These are phyloP conservation scores for Vigna reflexopilosa DNA, from an alignment of 306 rosid species.

Conservation along the genomic window DNA sequence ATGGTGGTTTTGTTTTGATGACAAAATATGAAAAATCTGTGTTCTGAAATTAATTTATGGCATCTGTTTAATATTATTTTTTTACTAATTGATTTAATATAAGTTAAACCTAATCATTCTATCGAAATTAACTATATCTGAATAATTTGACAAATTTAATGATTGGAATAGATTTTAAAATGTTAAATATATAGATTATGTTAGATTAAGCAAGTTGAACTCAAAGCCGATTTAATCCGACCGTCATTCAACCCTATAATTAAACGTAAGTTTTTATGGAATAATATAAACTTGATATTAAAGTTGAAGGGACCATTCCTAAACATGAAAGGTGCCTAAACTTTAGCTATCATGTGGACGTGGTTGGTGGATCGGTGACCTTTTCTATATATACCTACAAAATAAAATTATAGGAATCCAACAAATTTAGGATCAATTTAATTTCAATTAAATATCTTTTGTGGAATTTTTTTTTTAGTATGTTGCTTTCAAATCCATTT, in stretches of 20 bases:
- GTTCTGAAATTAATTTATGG: not conserved
- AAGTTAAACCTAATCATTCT: too few relatives aligned
- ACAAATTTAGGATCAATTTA: not conserved
- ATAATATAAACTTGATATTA: not conserved
- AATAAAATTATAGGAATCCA: not conserved
- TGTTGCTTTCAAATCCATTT: not conserved
- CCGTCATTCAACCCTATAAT: too few relatives aligned
- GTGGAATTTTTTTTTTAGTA: not conserved
- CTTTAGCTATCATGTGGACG: constrained; percentile 6
- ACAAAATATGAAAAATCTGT: not conserved
- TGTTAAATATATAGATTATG: too few relatives aligned
- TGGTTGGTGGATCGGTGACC: not conserved
- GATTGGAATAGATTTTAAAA: too few relatives aligned
- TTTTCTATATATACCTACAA: not conserved
- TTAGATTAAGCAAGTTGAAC: too few relatives aligned
- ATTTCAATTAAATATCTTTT: not conserved
- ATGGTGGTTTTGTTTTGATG: not conserved
- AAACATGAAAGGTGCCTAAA: constrained; percentile 24
- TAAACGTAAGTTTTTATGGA: too few relatives aligned
- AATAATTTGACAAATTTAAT: too few relatives aligned
- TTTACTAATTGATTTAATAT: too few relatives aligned
- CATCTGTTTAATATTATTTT: too few relatives aligned
- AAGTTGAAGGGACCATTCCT: not conserved
- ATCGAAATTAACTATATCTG: too few relatives aligned
- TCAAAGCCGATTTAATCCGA: too few relatives aligned